Evolutionary conservation across 306 rosid genomes (phyloP).

Genomic region (Elaeagnus macrophylla): DNA sequence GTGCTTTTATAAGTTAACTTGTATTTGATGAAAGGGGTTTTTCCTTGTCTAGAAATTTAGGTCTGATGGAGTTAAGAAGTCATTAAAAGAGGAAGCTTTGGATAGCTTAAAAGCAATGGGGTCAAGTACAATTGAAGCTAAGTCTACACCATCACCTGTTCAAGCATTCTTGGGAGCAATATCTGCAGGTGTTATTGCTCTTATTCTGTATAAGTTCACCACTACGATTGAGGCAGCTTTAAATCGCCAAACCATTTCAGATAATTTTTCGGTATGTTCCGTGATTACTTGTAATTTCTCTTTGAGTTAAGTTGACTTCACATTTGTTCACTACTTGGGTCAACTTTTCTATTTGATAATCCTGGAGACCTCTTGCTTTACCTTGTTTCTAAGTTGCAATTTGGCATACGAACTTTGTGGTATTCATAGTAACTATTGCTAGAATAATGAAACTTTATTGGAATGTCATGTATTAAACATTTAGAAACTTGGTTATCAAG

Average conservation of each 20-base stretch:
- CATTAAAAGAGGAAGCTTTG: conserved; percentile 74
- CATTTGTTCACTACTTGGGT: no score
- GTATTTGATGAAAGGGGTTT: conserved; percentile 18
- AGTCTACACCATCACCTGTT: conserved; percentile 63
- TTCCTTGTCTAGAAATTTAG: conserved; percentile 65
- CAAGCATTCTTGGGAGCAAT: conserved; percentile 76
- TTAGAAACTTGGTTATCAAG: background rate
- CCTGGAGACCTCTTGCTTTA: no score
- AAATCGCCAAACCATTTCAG: conserved; percentile 67
- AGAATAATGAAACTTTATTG: no score
- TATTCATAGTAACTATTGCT: no score
- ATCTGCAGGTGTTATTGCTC: conserved; percentile 71
- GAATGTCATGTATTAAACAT: background rate
- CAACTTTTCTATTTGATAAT: no score
- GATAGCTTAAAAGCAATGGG: conserved; percentile 64
- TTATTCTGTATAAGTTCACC: conserved; percentile 75
- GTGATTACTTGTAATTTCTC: background rate
- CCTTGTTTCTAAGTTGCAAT: no score
- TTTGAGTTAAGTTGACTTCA: no score
- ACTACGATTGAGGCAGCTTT: conserved; percentile 76
- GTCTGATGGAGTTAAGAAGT: conserved; percentile 62
- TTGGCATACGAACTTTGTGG: no score
- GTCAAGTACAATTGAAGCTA: conserved; percentile 42
- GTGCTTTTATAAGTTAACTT: background rate
- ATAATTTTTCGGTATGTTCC: conserved; percentile 64